These are phyloP conservation scores for Meyerozyma smithsonii DNA, from an alignment of 1,139 yeast species.

Conservation along the genomic window DNA sequence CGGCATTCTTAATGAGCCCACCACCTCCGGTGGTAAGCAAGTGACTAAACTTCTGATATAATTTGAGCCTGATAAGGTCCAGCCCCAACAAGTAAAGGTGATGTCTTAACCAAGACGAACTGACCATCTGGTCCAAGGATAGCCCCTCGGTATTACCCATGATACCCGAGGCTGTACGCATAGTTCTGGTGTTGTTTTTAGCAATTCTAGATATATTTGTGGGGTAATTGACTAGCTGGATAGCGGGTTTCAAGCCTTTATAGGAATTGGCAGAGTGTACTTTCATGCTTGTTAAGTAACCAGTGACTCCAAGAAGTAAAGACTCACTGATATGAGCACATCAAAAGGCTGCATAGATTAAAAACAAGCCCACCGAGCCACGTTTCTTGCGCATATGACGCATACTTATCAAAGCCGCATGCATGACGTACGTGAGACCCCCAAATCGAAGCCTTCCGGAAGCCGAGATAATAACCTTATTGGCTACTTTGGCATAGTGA, in stretches of 20 bases:
- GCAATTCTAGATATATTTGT: neutral
- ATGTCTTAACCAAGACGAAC: conserved; percentile 27
- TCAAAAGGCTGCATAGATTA: neutral
- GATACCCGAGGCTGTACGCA: neutral
- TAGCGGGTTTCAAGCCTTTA: neutral
- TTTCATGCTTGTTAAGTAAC: neutral
- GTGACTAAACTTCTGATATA: conserved; percentile 32
- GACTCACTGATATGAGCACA: neutral
- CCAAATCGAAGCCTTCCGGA: neutral
- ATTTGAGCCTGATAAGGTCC: conserved; percentile 30
- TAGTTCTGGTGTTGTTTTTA: neutral
- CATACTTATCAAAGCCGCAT: conserved; percentile 1
- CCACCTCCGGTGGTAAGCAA: conserved; percentile 31
- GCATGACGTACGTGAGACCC: neutral
- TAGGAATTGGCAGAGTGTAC: neutral
- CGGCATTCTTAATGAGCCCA: conserved; percentile 31
- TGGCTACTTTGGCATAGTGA: neutral
- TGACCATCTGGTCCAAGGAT: conserved; percentile 9
- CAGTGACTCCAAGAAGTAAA: too few species aligned
- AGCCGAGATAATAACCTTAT: neutral
- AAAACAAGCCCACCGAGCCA: neutral
- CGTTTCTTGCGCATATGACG: neutral
- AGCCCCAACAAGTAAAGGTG: conserved; percentile 34
- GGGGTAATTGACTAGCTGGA: neutral
- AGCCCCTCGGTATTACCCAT: neutral